Conservation (phyloP, 192 early-diverging fungal species). For the Coemansia sp. region DNA sequence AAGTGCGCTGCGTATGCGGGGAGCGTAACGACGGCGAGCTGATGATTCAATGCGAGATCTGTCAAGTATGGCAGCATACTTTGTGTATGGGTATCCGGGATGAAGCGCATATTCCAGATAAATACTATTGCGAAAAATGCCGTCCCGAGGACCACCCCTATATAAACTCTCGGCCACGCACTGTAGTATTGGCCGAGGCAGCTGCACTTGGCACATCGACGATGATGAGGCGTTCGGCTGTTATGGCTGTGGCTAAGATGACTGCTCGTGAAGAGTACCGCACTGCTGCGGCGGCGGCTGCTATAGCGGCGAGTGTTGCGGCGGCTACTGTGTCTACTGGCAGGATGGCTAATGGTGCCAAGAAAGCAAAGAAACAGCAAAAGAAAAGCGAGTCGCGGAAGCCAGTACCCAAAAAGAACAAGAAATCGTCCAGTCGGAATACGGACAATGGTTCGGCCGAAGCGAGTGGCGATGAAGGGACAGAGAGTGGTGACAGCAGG, state of each 20-base stretch:
- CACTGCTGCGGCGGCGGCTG: conserved; percentile 23
- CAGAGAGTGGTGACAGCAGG: not conserved
- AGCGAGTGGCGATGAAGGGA: not conserved
- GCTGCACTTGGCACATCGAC: conserved; percentile 30
- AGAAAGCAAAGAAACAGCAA: conserved; percentile 1
- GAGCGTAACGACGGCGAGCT: conserved; percentile 61
- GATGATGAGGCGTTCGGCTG: conserved; percentile 49
- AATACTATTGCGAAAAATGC: conserved; percentile 93
- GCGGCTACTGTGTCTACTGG: conserved; percentile 11
- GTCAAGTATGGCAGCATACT: conserved; percentile 92
- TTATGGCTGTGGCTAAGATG: conserved; percentile 50
- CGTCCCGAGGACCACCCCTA: conserved; percentile 75
- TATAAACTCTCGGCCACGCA: conserved; percentile 47
- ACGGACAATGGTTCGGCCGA: conserved; percentile 5
- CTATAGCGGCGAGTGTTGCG: conserved; percentile 38
- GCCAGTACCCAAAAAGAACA: too few relatives aligned
- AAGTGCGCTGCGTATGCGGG: conserved; percentile 48
- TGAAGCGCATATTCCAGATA: conserved; percentile 74
- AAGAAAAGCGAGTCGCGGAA: conserved; percentile 4
- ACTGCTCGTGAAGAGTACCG: conserved; percentile 44
- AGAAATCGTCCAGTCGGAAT: not conserved
- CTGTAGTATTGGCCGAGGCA: conserved; percentile 40
- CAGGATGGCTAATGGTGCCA: conserved; percentile 1
- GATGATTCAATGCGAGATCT: conserved; percentile 94
- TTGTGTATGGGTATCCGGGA: conserved; percentile 81